phyloP scores from a whole-genome alignment of 495 filamentous ascomycete species.

The Terfezia boudieri region DNA sequence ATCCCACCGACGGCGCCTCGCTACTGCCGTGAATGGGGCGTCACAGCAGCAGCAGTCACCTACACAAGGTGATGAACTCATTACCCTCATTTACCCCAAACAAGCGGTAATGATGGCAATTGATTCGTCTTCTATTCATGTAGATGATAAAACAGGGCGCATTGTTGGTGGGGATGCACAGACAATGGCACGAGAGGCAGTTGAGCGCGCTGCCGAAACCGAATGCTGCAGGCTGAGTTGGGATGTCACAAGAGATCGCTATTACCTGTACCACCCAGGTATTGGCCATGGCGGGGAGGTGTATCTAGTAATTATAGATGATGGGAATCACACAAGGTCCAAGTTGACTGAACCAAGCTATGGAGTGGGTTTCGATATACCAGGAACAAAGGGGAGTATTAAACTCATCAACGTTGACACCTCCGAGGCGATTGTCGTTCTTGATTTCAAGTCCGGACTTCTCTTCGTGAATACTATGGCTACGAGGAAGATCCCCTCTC shows the following conservation, averaged over 20 bases:
- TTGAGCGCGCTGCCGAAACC: constrained; percentile 12
- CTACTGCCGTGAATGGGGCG: neutral
- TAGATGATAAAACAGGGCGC: neutral
- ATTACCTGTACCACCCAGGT: constrained; percentile 14
- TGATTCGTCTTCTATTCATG: neutral
- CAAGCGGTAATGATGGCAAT: constrained; percentile 11
- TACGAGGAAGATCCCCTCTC: constrained; percentile 7
- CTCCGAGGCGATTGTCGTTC: constrained; percentile 5
- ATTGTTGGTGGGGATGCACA: neutral
- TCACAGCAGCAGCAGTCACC: neutral
- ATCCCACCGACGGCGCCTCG: neutral
- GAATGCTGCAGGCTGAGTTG: constrained; percentile 13
- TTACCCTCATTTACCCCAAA: constrained; percentile 13
- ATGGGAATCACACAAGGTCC: neutral
- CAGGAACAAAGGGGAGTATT: neutral
- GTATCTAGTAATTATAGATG: constrained; percentile 11
- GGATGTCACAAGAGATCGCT: constrained; percentile 5
- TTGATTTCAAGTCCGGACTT: constrained; percentile 4
- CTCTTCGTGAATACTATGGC: constrained; percentile 9
- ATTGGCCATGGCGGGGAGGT: constrained; percentile 7
- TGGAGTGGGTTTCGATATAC: neutral
- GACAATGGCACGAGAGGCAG: constrained; percentile 2
- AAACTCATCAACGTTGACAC: constrained; percentile 11
- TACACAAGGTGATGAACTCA: constrained; percentile 5
- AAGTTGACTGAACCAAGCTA: neutral